Evolutionary conservation across 768 basidiomycete genomes (phyloP).

Genomic region (Russula lepida): DNA sequence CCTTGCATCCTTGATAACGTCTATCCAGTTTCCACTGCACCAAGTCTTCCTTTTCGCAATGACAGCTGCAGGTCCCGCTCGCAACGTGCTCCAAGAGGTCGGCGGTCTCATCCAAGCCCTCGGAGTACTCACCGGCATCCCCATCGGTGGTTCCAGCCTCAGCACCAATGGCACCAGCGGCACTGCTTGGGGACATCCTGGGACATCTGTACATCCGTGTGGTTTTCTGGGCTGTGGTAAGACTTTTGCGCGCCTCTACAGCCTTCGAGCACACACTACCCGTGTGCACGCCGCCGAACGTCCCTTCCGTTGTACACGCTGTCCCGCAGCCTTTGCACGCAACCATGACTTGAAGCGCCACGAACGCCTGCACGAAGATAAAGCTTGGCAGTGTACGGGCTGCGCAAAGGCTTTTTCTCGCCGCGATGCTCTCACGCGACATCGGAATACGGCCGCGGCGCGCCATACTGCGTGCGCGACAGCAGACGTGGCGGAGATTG

Average conservation of each 20-base stretch:
- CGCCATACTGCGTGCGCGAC: slow-evolving; percentile 45
- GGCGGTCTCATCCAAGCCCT: slow-evolving; percentile 77
- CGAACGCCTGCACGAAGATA: slow-evolving; percentile 58
- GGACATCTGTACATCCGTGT: slow-evolving; percentile 76
- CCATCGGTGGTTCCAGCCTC: slow-evolving; percentile 38
- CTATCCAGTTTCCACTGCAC: slow-evolving; percentile 64
- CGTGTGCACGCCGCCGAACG: slow-evolving; percentile 56
- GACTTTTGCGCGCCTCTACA: slow-evolving; percentile 60
- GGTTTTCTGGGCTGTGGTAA: slow-evolving; percentile 56
- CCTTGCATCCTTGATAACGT: slow-evolving; percentile 50
- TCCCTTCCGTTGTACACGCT: slow-evolving; percentile 53
- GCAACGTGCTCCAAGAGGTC: slow-evolving; percentile 62
- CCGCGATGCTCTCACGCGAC: slow-evolving; percentile 73
- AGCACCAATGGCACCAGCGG: not conserved
- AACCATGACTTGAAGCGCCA: slow-evolving; percentile 81
- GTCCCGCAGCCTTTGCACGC: slow-evolving; percentile 69
- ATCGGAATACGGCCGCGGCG: slow-evolving; percentile 50
- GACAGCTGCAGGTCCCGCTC: slow-evolving; percentile 43
- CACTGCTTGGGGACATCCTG: slow-evolving; percentile 30
- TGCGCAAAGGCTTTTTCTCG: slow-evolving; percentile 69
- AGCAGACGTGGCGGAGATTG: slow-evolving; percentile 45
- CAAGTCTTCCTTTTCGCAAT: slow-evolving; percentile 74
- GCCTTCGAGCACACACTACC: slow-evolving; percentile 57
- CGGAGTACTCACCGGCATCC: slow-evolving; percentile 70
- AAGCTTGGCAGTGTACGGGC: slow-evolving; percentile 64